Evolutionary conservation across 352 stramenopile genomes (phyloP), one percentile per base, ranked within the genome.

Genomic region (Peronospora farinosa): DNA sequence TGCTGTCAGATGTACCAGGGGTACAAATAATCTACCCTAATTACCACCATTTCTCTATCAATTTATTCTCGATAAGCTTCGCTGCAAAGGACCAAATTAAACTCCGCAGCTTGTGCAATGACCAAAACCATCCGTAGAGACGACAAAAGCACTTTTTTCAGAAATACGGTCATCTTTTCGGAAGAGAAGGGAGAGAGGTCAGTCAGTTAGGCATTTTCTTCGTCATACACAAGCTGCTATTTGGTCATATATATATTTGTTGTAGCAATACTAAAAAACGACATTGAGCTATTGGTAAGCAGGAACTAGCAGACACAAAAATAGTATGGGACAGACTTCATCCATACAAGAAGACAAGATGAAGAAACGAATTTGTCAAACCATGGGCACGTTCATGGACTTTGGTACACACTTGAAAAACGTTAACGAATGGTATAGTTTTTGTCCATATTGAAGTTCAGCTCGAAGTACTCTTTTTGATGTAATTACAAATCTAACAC

Each of bases 331-430:
- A 10, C 78, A 90, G 51, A 72, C 67, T n/a, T 73, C 66, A 8
- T 86, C 78, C 8, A 66, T 75, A 17, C 68, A 82, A 23, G 78
- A 90, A 48, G 74, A 86, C 51, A 74, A 76, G 51, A 86, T 87
- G 74, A 72, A 80, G 59, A 83, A 85, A 48, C 78, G 78, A 42
- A 70, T 86, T 8, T 57, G 67, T 32, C 72, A 81, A 55, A 72
- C 56, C 48, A 90, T 90, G 61, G 72, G 75, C 48, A 78, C 72
- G 11, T 86, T 86, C 61, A 54, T 73, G 46, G 78, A 90, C 51
- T 81, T 90, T 51, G 75, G 72, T 19, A 64, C 63, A 32, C 78
- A 90, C 63, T 53, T 90, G 41, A 65, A 80, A 51, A 77, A 85
- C 41, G 78, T 74, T 25, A 90, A 90, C 64, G 75, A 87, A 60